Base-by-base conservation (phyloP, 352 stramenopile species). In the Globisporangium nunn region DNA sequence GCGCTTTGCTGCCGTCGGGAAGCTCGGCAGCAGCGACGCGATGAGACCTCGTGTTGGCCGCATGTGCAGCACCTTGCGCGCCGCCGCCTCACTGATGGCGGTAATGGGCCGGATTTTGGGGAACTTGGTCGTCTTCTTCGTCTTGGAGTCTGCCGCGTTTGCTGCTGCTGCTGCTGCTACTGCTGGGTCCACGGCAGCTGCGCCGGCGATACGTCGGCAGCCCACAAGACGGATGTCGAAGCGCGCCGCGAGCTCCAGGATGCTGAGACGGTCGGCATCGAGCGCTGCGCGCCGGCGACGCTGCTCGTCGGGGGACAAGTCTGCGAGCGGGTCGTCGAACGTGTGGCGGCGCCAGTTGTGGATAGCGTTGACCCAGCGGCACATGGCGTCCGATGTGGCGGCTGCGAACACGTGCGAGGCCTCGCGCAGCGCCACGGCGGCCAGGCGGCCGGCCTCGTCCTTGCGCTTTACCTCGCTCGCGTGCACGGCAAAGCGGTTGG, bases 331-430 rank as follows among this genome's bases (percentile, higher is more conserved):
- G 53, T 85, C 78, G 50, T 81, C 62, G 47, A 91, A 91, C 30
- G 73, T 66, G 44, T 87, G 78, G 14, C 79, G 70, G 44, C 70
- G 65, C 81, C 81, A 92, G 62, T 87, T 89, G 57, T 85, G 74
- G 56, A 92, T 76, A 7, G 74, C 75, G 44, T 84, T 83, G 50
- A 71, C 64, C 81, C 81, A 92, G 51, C 68, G 71, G 40, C 66
- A 72, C 77, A 90, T 88, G 35, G 60, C 70, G 33, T 79, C 72
- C 35, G 66, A 68, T 35, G 72, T 74, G 30, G 73, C 66, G 8
- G 81, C 75, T 2, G 77, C 81, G 47, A 91, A 87, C 29, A 72
- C 57, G 58, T 69, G 66, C 51, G 75, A 66, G 29, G 55, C 66
- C 53, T 53, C 65, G 56, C 49, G 57, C 48, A 71, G 70, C 56